These are phyloP conservation scores for Dactylonectria macrodidyma DNA, from an alignment of 2,329 filamentous ascomycete species.

Conservation along the genomic window DNA sequence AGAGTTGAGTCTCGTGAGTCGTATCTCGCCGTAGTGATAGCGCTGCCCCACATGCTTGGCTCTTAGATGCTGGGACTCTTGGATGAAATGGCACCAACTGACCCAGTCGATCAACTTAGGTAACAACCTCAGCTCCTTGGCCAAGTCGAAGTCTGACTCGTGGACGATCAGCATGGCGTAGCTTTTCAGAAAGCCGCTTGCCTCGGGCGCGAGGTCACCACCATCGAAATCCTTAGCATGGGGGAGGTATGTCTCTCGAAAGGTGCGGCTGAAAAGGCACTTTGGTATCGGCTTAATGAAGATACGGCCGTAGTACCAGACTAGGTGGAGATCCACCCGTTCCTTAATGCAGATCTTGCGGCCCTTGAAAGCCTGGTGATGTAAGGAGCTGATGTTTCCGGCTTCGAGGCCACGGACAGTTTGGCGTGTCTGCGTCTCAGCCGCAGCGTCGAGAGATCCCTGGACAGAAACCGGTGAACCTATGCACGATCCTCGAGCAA, in stretches of 20 bases:
- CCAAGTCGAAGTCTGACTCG: slow-evolving; percentile 52
- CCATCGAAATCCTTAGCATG: slow-evolving; percentile 13
- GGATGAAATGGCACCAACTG: slow-evolving; percentile 50
- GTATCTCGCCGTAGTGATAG: slow-evolving; percentile 56
- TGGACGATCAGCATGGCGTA: slow-evolving; percentile 53
- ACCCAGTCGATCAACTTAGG: slow-evolving; percentile 46
- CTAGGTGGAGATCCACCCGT: slow-evolving; percentile 56
- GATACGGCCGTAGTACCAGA: slow-evolving; percentile 57
- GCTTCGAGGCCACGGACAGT: slow-evolving; percentile 27
- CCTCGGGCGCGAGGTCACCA: slow-evolving; percentile 40
- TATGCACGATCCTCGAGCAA: slow-evolving; percentile 11
- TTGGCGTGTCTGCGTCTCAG: slow-evolving; percentile 17
- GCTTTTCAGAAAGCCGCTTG: slow-evolving; percentile 53
- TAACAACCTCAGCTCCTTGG: slow-evolving; percentile 47
- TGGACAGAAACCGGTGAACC: slow-evolving; percentile 16
- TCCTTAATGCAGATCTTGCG: slow-evolving; percentile 57
- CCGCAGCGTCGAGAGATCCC: slow-evolving; percentile 21
- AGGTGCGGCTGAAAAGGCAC: slow-evolving; percentile 53
- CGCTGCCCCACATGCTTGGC: slow-evolving; percentile 47
- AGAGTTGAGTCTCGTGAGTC: slow-evolving; percentile 52
- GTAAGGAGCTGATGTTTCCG: slow-evolving; percentile 46
- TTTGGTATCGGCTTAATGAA: slow-evolving; percentile 59
- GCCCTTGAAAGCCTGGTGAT: slow-evolving; percentile 52
- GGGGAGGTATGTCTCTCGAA: slow-evolving; percentile 49
- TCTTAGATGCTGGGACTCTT: slow-evolving; percentile 42